A percentile compares a stretch with the other conserved stretches of the same genome.
These are phyloP conservation scores for Metschnikowia santaceciliae DNA, from an alignment of 805 yeast genomes.

Conservation along the genomic window DNA sequence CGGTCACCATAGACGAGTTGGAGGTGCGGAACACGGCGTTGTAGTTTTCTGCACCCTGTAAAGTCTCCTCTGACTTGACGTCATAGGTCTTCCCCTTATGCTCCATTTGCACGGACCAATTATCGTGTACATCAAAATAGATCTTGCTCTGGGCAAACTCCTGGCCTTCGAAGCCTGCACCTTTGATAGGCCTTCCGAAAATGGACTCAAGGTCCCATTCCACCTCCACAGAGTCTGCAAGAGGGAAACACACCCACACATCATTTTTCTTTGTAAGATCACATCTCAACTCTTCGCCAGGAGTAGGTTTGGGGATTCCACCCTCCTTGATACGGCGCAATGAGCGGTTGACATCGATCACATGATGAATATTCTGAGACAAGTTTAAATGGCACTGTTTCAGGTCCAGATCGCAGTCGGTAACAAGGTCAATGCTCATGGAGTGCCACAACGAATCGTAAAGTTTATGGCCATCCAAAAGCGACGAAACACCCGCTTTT, in stretches of 20 bases:
- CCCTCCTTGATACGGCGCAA: slow-evolving; percentile 54
- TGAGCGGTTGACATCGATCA: slow-evolving; percentile 65
- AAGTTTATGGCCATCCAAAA: slow-evolving; percentile 84
- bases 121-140: slow-evolving; percentile 34
- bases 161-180: slow-evolving; percentile 56
- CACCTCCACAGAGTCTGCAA: slow-evolving; percentile 46
- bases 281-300: slow-evolving; percentile 69
- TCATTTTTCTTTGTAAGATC: slow-evolving; percentile 57
- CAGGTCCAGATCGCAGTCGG: slow-evolving; percentile 42
- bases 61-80: slow-evolving; percentile 8
- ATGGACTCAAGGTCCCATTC: slow-evolving; percentile 56
- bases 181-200: slow-evolving; percentile 65
- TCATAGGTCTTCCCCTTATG: slow-evolving; percentile 7
- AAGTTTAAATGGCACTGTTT: slow-evolving; percentile 47
- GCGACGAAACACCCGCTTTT: slow-evolving; percentile 77
- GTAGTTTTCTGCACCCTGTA: slow-evolving; percentile 20
- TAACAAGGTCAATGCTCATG: slow-evolving; percentile 77
- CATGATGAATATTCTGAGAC: slow-evolving; percentile 66
- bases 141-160: slow-evolving; percentile 18
- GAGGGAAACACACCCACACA: slow-evolving; percentile 75
- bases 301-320: slow-evolving; percentile 78
- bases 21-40: slow-evolving; percentile 42
- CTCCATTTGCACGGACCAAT: slow-evolving; percentile 45
- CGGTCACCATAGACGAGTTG: slow-evolving; percentile 41
- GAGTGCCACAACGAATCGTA: slow-evolving; percentile 94